Evolutionary conservation across 306 rosid genomes (phyloP), one percentile per base, ranked within the genome.

Genomic region (Rubus parviflorus): DNA sequence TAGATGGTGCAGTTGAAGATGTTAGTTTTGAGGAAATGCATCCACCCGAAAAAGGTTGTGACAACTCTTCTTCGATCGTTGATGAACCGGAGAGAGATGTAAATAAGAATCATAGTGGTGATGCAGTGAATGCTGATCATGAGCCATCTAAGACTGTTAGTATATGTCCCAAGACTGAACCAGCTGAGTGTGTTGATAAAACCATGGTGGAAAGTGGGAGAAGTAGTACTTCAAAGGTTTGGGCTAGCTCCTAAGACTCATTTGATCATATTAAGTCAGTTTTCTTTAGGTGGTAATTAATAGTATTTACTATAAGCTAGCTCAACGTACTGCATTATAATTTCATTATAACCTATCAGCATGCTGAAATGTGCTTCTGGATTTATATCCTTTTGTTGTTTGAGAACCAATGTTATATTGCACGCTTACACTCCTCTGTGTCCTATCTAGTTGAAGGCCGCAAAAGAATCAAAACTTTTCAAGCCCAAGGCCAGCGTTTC

Each of bases 211-310:
- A 78, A 80, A 69, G 52, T 80, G 75, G 38, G 80, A 72, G 23
- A 75, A 66, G 70, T 58, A 68, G 77, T 75, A 78, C 83, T 77
- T 42, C 81, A 20, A 77, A 88, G 96, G 97, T 90, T 60, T 79
- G 79, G 71, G 48, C 70, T 30, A 30, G 35, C 35, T 40, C 79
- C 54, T 17, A 58, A 48, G 43, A 16, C 0, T 40, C 38, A 48
- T 62, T 30, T 78, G 58, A 57, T 51, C 23, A n/a, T 76, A 53
- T 16, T 6, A 23, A 48, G 16, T 53, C n/a, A 23, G 23, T 56
- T 68, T 13, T n/a, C 52, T 73, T 49, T 80, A 8, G 48, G 74
- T 42, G 16, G 47, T 25, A 60, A 52, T 51, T 25, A 60, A 52
- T 51, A 51, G 51, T 35, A 22, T 40, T n/a, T 12, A 16, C 66